Evolutionary conservation across 108 stramenopile species (phyloP), one percentile per base, ranked within the genome.

Genomic region (Ochromonas danica): DNA sequence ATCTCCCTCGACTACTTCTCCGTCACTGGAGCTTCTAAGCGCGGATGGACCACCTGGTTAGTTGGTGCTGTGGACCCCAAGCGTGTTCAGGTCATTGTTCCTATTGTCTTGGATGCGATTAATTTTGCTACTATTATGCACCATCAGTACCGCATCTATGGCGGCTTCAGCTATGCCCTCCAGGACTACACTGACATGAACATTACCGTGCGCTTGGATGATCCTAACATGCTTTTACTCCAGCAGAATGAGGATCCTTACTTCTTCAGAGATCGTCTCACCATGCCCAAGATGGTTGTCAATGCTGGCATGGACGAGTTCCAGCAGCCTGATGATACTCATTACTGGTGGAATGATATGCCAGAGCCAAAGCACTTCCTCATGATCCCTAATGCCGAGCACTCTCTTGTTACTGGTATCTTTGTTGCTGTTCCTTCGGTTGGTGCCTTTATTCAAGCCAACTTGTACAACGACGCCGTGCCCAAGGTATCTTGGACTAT

Each of bases 11-110:
- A 72, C 38, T 79, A 80, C 78, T 84, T 28, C 71, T 1, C 61
- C 1, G 51, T 84, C 38, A 25, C 70, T 1, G 83, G 83, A 0
- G 83, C 83, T 25, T 79, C 78, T 62, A 84, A 84, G 67, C 71
- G 83, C 22, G 83, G 83, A 25, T 84, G 79, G 80, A 81, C 71
- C n/a, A 84, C 83, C 0, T 84, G 83, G 83, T 62, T 80, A 39
- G 62, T 71, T 33, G 83, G 80, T 10, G 83, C 83, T 27, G 80
- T 80, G 2, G 77, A 83, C 39, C 61, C 78, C 61, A 28, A 39
- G 3, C 79, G 83, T 40, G 83, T 84, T 1, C 36, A 62, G 14
- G 62, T 62, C 0, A 80, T 80, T 61, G 83, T 71, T 31, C 83
- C 83, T 40, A 81, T 84, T 61, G 83, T 84, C 10, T 41, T 84